phyloP scores from a whole-genome alignment of 768 basidiomycete genomes.

The Mycena maculata region DNA sequence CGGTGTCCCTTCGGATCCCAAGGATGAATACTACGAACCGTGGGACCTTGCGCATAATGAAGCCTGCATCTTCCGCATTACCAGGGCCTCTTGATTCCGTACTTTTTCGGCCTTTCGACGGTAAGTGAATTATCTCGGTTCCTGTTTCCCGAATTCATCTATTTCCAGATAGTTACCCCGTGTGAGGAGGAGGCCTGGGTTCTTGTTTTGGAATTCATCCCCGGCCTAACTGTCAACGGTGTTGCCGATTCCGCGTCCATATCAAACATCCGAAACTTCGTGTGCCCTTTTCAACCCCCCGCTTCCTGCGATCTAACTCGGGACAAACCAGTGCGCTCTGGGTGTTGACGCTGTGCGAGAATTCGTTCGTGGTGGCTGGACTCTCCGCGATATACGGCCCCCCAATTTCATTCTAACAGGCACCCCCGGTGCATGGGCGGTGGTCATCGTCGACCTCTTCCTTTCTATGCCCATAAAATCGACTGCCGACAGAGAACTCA shows the following conservation, averaged over 20 bases:
- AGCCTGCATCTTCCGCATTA: conserved; percentile 16
- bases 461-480: conserved; percentile 9
- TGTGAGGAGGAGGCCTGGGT: conserved; percentile 22
- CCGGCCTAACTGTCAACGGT: conserved; percentile 15
- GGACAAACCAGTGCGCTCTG: conserved; percentile 18
- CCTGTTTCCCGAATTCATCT: background rate
- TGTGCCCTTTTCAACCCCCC: conserved; percentile 1
- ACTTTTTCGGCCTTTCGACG: conserved; percentile 24
- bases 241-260: conserved; percentile 2
- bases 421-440: conserved; percentile 10
- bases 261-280: conserved; percentile 20
- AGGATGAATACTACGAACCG: conserved; percentile 1
- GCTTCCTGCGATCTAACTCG: conserved; percentile 10
- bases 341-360: conserved; percentile 11
- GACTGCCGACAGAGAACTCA: conserved; percentile 9
- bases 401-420: conserved; percentile 21
- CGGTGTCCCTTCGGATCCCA: background rate
- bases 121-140: conserved; percentile 10
- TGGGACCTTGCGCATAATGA: conserved; percentile 22
- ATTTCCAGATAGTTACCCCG: conserved; percentile 21
- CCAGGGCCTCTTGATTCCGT: conserved; percentile 22
- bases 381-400: conserved; percentile 12
- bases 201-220: conserved; percentile 24
- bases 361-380: conserved; percentile 17
- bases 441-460: conserved; percentile 24